Conservation (phyloP, 805 yeast species). For the Nakazawaea wickerhamii region DNA sequence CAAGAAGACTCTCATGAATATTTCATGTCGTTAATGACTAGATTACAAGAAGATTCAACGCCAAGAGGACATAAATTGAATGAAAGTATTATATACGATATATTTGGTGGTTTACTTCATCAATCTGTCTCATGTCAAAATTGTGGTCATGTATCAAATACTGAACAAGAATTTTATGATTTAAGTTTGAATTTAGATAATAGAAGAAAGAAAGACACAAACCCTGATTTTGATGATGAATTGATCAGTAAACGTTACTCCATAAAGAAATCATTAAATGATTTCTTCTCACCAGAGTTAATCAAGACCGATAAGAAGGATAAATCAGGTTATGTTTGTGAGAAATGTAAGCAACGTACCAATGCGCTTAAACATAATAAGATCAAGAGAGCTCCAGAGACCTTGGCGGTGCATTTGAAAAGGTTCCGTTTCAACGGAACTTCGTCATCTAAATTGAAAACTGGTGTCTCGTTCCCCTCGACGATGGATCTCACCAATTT, state of each 20-base stretch:
- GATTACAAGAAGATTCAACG: constrained; percentile 87
- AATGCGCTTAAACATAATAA: constrained; percentile 72
- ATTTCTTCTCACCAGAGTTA: constrained; percentile 78
- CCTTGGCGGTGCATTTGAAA: constrained; percentile 80
- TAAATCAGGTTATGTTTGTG: constrained; percentile 82
- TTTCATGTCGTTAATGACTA: constrained; percentile 83
- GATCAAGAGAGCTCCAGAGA: constrained; percentile 82
- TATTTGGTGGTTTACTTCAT: constrained; percentile 85
- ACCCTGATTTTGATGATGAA: constrained; percentile 8
- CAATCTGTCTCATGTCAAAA: constrained; percentile 80
- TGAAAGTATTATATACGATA: constrained; percentile 79
- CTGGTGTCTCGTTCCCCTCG: constrained; percentile 76
- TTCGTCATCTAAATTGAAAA: constrained; percentile 78
- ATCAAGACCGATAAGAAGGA: constrained; percentile 64
- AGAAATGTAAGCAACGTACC: constrained; percentile 71
- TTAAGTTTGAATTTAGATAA: constrained; percentile 72
- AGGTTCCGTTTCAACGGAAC: constrained; percentile 83
- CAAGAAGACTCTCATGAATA: constrained; percentile 98
- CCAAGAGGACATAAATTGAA: constrained; percentile 86
- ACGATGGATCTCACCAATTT: constrained; percentile 67
- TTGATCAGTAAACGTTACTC: constrained; percentile 39
- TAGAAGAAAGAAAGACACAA: constrained; percentile 32
- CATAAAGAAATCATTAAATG: constrained; percentile 68
- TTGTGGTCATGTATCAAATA: constrained; percentile 79
- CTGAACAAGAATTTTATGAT: constrained; percentile 93